Conservation (phyloP, 441 rosid genomes). For the Eutrema salsugineum region DNA sequence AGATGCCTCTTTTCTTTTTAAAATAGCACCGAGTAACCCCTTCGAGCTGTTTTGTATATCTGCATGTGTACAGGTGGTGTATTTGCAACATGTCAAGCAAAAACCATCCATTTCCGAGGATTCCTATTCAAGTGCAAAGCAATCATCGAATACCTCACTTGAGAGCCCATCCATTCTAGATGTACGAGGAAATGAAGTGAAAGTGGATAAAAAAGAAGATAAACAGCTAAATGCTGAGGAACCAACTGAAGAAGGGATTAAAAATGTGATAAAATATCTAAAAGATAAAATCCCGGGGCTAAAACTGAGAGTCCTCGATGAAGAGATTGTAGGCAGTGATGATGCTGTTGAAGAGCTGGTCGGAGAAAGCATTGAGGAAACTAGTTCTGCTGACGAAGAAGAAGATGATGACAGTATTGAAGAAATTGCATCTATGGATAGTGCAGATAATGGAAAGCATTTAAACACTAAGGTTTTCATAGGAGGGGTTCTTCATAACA, state of each 20-base stretch:
- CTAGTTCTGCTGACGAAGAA: slow-evolving; percentile 44
- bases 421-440: slow-evolving; percentile 50
- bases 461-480: slow-evolving; percentile 72
- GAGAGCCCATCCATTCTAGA: slow-evolving; percentile 49
- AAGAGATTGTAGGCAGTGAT: slow-evolving; percentile 45
- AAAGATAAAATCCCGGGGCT: slow-evolving; percentile 94
- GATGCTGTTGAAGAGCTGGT: slow-evolving; percentile 61
- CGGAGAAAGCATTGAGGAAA: slow-evolving; percentile 58
- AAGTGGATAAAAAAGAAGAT: slow-evolving; percentile 58
- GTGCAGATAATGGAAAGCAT: slow-evolving; percentile 51
- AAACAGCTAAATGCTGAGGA: slow-evolving; percentile 65
- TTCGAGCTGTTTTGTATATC: not conserved
- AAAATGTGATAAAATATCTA: slow-evolving; percentile 84
- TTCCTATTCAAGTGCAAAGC: slow-evolving; percentile 42
- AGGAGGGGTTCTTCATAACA: slow-evolving; percentile 85
- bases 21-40: not conserved
- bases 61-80: slow-evolving; percentile 62
- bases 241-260: slow-evolving; percentile 88
- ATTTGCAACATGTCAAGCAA: slow-evolving; percentile 60
- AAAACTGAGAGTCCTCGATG: slow-evolving; percentile 51
- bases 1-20: not conserved
- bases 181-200: slow-evolving; percentile 60
- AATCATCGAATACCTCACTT: slow-evolving; percentile 43
- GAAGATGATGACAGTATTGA: slow-evolving; percentile 54
- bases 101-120: slow-evolving; percentile 36